Base-by-base conservation (phyloP, 345 rosid species). In the Noccaea bulbosa region DNA sequence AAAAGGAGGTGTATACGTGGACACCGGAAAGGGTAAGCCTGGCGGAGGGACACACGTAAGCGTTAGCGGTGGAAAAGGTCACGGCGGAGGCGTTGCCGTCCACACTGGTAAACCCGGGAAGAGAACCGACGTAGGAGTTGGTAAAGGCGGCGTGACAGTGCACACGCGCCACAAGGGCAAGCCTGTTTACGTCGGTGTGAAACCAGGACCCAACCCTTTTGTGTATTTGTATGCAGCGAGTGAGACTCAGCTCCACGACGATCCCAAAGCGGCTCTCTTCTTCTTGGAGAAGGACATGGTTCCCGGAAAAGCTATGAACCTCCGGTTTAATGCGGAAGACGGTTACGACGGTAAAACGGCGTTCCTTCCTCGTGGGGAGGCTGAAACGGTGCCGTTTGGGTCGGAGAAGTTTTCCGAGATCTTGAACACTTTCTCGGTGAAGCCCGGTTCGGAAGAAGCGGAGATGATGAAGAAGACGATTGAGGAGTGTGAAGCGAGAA, bases 221-320 rank as follows among this genome's bases (percentile, higher is more conserved):
- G 0, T 0, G 0, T 91, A 94, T 79, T 0, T 0, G 0, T 91
- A 94, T 33, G 91, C 90, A 45, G 93, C 97, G 27, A 69, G 80
- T 1, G 84, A 83, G 64, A 82, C 78, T 48, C 99, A 94, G 75
- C 75, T 88, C 17, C 93, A 74, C 11, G 87, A 83, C 4, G 69
- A 84, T 62, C 90, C 87, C 6, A 83, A 74, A 30, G 84, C 71
- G 11, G 90, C 96, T 17, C 70, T 87, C 12, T 91, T 94, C 78
- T 94, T 94, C 88, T 75, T 87, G 79, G 98, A 91, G 60, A 89
- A 91, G 66, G 88, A 89, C 65, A 24, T 94, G 74, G 79, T 82
- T 47, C 77, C 80, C 1, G 83, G 88, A 16, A 84, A 79, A 30
- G 41, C 65, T 5, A 82, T 91, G 95, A 79, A 76, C 74, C 55